phyloP scores from a whole-genome alignment of 163 green algal species.

The Chlamydomonas reinhardtii region DNA sequence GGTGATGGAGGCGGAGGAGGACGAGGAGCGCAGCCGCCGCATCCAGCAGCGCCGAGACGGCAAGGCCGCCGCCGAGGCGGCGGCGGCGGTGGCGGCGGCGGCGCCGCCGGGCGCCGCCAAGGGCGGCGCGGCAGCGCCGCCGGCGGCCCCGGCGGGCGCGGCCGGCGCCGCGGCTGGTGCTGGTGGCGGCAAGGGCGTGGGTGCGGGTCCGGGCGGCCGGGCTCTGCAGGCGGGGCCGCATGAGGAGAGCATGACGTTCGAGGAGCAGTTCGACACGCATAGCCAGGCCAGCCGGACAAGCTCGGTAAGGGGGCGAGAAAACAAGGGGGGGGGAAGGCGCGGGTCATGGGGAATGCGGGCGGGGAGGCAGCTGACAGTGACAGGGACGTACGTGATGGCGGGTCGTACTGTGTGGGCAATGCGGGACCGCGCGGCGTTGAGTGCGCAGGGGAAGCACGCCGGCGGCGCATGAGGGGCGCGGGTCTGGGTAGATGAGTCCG shows the following conservation, averaged over 20 bases:
- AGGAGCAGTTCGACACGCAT: conserved; percentile 34
- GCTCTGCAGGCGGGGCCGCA: not conserved
- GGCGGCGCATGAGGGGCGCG: no score
- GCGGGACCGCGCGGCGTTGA: no score
- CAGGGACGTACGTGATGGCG: no score
- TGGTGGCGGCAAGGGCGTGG: not conserved
- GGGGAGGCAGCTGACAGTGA: no score
- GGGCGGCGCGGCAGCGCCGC: not conserved
- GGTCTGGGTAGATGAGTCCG: no score
- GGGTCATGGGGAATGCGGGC: no score
- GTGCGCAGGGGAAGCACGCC: no score
- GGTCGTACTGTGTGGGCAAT: no score
- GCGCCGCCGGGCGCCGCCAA: not conserved
- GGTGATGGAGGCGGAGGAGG: conserved; percentile 43
- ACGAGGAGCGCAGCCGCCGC: conserved; percentile 35
- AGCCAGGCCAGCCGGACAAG: conserved; percentile 26
- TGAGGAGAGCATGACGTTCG: conserved; percentile 41
- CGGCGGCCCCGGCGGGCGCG: not conserved
- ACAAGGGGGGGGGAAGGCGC: no score
- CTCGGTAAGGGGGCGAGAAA: no score
- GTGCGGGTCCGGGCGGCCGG: not conserved
- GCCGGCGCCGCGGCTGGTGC: not conserved
- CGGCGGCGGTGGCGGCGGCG: not conserved
- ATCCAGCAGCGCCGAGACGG: not conserved
- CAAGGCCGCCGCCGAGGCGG: not conserved